Evolutionary conservation across 129 eudicot species (phyloP), one percentile per base, ranked within the genome.

Genomic region (Rutidosis leptorrhynchoides): DNA sequence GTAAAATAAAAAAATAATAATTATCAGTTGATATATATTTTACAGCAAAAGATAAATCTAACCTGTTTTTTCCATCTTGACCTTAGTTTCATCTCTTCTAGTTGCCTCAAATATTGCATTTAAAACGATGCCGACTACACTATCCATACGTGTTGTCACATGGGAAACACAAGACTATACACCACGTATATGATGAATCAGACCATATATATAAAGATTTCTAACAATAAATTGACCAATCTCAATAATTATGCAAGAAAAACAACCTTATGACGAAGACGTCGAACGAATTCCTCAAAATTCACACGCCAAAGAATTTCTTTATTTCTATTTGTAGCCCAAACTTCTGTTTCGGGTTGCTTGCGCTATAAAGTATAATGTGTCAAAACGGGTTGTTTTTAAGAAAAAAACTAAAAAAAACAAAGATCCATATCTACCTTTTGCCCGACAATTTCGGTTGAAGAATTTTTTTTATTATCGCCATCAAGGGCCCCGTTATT

Each of bases 301-400:
- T 93, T 88, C 35, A 77, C 95, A 7, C 95, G 96, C 98, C 98
- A 93, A 78, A 85, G 79, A 43, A 86, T 71, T 76, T 92, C 96
- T 75, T 82, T 88, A 64, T 85, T 80, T 59, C 62, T 64, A 78
- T 67, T 74, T 61, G 77, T 72, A 33, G 76, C 77, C 69, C 81
- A 67, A 32, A 19, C 26, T 32, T 67, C 84, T 22, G 67, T 57
- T 59, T 82, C 80, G 2, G 75, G 69, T 71, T 62, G 83, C 75
- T 86, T 83, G 54, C 88, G 88, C 95, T 84, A 65, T 42, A 37
- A 74, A 65, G 27, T 28, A 76, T 24, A 43, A 60, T 33, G 37
- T 23, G 58, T 68, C 64, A 81, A 48, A 19, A 35, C 15, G 7
- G n/a, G 20, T 53, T 19, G 37, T 21, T 69, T 25, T 5, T 71